Conservation (phyloP, 2,329 filamentous ascomycete genomes). For the Ophiostoma triangulosporum region DNA sequence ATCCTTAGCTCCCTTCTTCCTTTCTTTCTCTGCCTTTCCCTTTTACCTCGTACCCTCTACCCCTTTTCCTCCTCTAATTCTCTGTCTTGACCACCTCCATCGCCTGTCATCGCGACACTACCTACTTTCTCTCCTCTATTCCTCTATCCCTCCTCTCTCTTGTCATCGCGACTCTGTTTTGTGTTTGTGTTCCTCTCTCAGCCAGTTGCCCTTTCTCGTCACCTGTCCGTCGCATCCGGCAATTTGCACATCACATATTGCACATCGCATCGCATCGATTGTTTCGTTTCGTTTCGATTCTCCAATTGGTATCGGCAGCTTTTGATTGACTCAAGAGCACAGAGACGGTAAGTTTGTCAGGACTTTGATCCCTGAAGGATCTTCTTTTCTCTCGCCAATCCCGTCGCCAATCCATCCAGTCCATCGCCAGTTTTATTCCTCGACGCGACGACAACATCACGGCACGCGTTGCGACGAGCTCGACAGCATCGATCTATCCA, state of each 20-base stretch:
- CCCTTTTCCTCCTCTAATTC: background rate
- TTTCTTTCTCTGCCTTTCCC: background rate
- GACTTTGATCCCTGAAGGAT: too few species aligned
- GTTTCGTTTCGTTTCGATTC: background rate
- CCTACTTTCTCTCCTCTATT: background rate
- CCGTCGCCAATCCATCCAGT: too few species aligned
- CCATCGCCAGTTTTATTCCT: too few species aligned
- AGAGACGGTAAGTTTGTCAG: too few species aligned
- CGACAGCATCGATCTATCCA: too few species aligned
- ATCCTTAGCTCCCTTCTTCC: conserved; percentile 2
- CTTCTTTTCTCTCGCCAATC: too few species aligned
- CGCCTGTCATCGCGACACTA: background rate
- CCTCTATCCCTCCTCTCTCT: background rate
- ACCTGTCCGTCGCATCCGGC: background rate
- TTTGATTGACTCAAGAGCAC: too few species aligned
- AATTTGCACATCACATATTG: background rate
- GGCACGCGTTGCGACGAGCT: too few species aligned
- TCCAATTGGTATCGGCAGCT: background rate
- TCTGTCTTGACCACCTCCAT: background rate
- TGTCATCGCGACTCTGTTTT: background rate
- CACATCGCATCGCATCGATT: background rate
- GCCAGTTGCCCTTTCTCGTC: background rate
- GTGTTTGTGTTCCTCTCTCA: background rate
- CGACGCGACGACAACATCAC: too few species aligned
- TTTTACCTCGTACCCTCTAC: background rate